Percentiles rank a stretch among this genome's conserved stretches.
Conservation (phyloP, 2,329 filamentous ascomycete species). For the Huntiella savannae region DNA sequence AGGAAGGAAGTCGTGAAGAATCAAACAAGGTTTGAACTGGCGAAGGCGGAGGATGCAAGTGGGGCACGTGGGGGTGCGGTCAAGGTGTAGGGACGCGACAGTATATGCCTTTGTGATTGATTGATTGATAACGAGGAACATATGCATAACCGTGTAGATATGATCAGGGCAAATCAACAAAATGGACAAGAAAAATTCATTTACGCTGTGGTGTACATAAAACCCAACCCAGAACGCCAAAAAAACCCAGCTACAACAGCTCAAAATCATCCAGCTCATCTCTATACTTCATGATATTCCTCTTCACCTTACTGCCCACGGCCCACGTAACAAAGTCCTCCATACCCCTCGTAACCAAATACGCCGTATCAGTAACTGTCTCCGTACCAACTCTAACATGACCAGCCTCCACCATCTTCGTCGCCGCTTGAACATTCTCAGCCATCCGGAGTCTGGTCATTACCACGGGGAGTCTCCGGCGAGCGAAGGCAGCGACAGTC, state of each 20-base stretch:
- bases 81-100: neutral
- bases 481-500: constrained; percentile 75
- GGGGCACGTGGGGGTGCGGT: too few species aligned
- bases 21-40: neutral
- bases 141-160: too few species aligned
- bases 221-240: constrained; percentile 1
- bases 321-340: constrained; percentile 97
- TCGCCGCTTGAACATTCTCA: constrained; percentile 68
- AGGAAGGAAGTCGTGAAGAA: neutral
- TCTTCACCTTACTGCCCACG: constrained; percentile 90
- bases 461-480: constrained; percentile 67
- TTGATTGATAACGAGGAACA: too few species aligned
- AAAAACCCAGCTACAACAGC: constrained; percentile 39
- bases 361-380: constrained; percentile 75
- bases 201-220: neutral
- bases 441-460: constrained; percentile 88
- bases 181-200: neutral
- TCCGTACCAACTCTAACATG: constrained; percentile 85
- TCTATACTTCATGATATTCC: constrained; percentile 83
- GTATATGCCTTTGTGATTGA: too few species aligned
- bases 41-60: neutral
- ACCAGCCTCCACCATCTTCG: constrained; percentile 80
- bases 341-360: constrained; percentile 70
- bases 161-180: neutral
- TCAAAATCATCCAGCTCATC: constrained; percentile 95